Evolutionary conservation across 164 flowering plant species (phyloP).

Genomic region (Tinospora cordifolia): DNA sequence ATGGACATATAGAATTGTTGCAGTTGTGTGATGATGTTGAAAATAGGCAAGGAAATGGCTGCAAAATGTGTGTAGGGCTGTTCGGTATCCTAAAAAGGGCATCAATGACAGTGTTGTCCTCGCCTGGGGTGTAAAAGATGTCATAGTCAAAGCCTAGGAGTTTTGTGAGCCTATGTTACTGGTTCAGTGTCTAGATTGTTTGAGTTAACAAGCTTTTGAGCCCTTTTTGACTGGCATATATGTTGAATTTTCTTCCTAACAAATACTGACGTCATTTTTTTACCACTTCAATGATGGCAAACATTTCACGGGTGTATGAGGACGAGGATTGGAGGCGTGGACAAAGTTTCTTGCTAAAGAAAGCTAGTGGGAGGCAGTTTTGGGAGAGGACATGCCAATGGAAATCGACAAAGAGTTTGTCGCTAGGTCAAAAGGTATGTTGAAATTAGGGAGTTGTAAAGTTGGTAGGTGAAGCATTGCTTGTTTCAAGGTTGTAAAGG

Average conservation of each 20-base stretch:
- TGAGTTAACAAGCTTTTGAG: not conserved
- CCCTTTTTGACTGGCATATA: too few species aligned
- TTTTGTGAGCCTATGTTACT: too few species aligned
- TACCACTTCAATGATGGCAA: not conserved
- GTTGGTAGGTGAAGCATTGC: not conserved
- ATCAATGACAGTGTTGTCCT: not conserved
- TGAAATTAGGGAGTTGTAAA: not conserved
- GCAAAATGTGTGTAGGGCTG: not conserved
- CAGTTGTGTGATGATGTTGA: too few species aligned
- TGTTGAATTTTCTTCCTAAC: too few species aligned
- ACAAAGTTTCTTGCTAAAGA: not conserved
- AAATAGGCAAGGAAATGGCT: too few species aligned
- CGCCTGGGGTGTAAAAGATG: not conserved
- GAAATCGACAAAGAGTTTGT: not conserved
- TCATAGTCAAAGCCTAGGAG: too few species aligned
- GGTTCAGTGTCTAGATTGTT: not conserved
- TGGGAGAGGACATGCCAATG: not conserved
- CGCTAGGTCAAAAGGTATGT: not conserved
- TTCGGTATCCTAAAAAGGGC: not conserved
- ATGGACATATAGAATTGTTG: too few species aligned
- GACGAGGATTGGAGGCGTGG: not conserved
- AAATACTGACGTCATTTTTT: not conserved
- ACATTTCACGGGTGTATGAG: not conserved
- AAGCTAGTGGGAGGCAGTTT: not conserved
- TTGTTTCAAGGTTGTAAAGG: not conserved